Evolutionary conservation across 495 filamentous ascomycete species (phyloP).

Genomic region (Mytilinidion resinicola): DNA sequence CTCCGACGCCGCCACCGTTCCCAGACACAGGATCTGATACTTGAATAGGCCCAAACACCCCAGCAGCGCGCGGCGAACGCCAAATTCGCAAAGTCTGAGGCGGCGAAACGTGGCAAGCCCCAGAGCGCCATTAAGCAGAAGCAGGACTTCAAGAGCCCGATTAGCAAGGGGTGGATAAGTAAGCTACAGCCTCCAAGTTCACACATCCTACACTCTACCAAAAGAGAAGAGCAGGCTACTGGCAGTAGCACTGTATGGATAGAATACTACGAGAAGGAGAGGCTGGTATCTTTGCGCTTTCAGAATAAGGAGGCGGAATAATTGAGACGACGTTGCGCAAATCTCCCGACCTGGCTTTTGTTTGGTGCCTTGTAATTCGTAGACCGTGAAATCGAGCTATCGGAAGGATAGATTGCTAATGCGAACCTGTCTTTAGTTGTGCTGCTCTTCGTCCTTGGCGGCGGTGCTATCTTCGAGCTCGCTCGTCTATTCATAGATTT

Average conservation of each 20-base stretch:
- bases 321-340: too few relatives aligned
- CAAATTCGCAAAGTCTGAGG: slow-evolving; percentile 72
- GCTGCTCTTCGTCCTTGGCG: slow-evolving; percentile 76
- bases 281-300: too few relatives aligned
- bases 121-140: slow-evolving; percentile 63
- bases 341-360: too few relatives aligned
- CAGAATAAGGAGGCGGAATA: too few relatives aligned
- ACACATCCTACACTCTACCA: not conserved
- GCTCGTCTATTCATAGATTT: slow-evolving; percentile 62
- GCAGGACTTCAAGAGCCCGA: slow-evolving; percentile 60
- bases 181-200: slow-evolving; percentile 41
- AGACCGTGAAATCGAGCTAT: too few relatives aligned
- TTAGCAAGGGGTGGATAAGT: slow-evolving; percentile 82
- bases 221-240: not conserved
- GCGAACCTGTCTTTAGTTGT: slow-evolving; percentile 45
- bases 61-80: slow-evolving; percentile 86
- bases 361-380: too few relatives aligned
- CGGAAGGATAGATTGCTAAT: too few relatives aligned
- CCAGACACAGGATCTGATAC: not conserved
- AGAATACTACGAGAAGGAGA: not conserved
- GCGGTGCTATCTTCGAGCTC: slow-evolving; percentile 77
- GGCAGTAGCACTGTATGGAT: not conserved
- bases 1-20: not conserved
- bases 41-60: slow-evolving; percentile 78
- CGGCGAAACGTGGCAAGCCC: slow-evolving; percentile 76